These are phyloP conservation scores for Paramecium tetraurelia DNA, from an alignment of 73 alveolate species.

Conservation along the genomic window DNA sequence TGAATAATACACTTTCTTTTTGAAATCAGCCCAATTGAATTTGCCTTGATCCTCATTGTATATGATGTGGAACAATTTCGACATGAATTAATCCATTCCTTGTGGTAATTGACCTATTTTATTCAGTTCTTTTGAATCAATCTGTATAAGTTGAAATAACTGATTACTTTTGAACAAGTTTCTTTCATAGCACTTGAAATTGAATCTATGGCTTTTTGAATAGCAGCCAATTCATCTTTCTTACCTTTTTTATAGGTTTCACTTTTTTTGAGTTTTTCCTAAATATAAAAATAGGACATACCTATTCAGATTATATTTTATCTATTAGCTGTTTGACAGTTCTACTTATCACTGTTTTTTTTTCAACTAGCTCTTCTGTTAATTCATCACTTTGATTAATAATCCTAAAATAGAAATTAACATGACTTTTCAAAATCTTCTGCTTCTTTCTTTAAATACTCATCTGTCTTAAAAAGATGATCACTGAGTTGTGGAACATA, in stretches of 20 bases:
- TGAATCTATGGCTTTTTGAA: conserved; percentile 25
- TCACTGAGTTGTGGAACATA: not conserved
- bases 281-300: not conserved
- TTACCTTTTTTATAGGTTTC: conserved; percentile 44
- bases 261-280: not conserved
- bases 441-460: not conserved
- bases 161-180: conserved; percentile 3
- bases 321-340: not conserved
- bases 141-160: not conserved
- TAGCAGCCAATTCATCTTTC: conserved; percentile 44
- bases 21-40: conserved; percentile 1
- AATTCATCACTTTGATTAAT: not conserved
- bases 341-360: not conserved
- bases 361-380: not conserved
- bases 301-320: not conserved
- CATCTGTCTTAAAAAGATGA: not conserved
- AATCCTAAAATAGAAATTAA: not conserved
- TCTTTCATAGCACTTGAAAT: conserved; percentile 45
- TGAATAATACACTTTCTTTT: not conserved
- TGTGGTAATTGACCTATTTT: conserved; percentile 4
- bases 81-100: conserved; percentile 20
- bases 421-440: not conserved
- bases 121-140: not conserved
- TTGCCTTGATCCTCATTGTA: conserved; percentile 12
- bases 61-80: not conserved